A percentile compares a stretch with the other conserved stretches of the same genome.
Conservation (phyloP, 257 asterid genomes). For the Solanum piurae region DNA sequence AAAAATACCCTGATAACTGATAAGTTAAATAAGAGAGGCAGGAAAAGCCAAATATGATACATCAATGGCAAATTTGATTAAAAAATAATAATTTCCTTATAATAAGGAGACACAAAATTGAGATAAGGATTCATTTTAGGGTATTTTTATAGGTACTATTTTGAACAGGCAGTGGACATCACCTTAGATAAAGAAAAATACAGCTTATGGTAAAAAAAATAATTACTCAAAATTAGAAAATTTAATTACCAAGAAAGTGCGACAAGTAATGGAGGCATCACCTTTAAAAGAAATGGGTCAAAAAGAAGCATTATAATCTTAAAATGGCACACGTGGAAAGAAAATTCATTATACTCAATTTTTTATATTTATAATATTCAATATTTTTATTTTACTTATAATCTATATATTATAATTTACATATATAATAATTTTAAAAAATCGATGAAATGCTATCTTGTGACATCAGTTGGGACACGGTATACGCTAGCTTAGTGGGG, state of each 20-base stretch:
- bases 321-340: not conserved
- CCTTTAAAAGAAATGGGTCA: not conserved
- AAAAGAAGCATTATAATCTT: not conserved
- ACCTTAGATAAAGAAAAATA: not conserved
- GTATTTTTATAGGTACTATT: not conserved
- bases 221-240: not conserved
- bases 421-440: not conserved
- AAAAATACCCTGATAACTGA: not conserved
- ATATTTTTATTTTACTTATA: not conserved
- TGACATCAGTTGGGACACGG: not conserved
- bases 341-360: not conserved
- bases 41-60: not conserved
- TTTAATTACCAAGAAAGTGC: not conserved
- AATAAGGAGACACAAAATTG: not conserved
- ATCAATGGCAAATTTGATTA: not conserved
- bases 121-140: not conserved
- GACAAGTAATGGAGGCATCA: not conserved
- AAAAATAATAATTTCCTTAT: not conserved
- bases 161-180: not conserved
- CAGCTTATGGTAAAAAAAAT: not conserved
- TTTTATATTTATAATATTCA: not conserved
- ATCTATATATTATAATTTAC: not conserved
- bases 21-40: not conserved
- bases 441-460: not conserved
- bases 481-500: not conserved